phyloP scores from a whole-genome alignment of 2,329 filamentous ascomycete genomes.

The Aspergillus amoenus region DNA sequence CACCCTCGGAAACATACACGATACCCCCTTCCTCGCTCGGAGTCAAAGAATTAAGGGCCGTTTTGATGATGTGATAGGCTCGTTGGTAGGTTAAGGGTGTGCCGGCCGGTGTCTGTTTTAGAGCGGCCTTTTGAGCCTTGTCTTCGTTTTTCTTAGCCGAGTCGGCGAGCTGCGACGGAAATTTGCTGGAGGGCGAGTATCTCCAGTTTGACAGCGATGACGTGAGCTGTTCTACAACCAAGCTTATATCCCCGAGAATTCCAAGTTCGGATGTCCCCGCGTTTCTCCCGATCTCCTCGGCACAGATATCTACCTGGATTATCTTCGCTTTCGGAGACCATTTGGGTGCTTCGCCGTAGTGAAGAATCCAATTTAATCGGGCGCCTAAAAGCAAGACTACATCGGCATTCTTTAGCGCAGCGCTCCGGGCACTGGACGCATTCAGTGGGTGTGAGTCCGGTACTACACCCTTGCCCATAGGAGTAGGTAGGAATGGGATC shows the following conservation, averaged over 20 bases:
- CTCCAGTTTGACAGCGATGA: slow-evolving; percentile 45
- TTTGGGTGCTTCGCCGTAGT: slow-evolving; percentile 56
- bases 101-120: slow-evolving; percentile 30
- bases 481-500: slow-evolving; percentile 58
- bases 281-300: slow-evolving; percentile 56
- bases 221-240: slow-evolving; percentile 50
- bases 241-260: slow-evolving; percentile 53
- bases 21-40: slow-evolving; percentile 48
- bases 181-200: slow-evolving; percentile 36
- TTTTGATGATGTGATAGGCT: slow-evolving; percentile 55
- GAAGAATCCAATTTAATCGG: slow-evolving; percentile 59
- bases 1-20: slow-evolving; percentile 59
- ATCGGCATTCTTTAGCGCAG: slow-evolving; percentile 55
- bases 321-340: slow-evolving; percentile 53
- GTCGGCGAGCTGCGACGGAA: slow-evolving; percentile 31
- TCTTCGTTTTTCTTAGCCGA: slow-evolving; percentile 48
- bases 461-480: slow-evolving; percentile 60
- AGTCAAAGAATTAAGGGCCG: slow-evolving; percentile 47
- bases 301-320: slow-evolving; percentile 56
- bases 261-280: slow-evolving; percentile 48
- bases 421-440: slow-evolving; percentile 53
- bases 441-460: slow-evolving; percentile 56
- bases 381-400: slow-evolving; percentile 57
- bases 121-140: slow-evolving; percentile 45
- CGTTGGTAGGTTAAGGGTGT: slow-evolving; percentile 51